Evolutionary conservation across 148 eudicot genomes (phyloP), one percentile per base, ranked within the genome.

Genomic region (Mesembryanthemum crystallinum): DNA sequence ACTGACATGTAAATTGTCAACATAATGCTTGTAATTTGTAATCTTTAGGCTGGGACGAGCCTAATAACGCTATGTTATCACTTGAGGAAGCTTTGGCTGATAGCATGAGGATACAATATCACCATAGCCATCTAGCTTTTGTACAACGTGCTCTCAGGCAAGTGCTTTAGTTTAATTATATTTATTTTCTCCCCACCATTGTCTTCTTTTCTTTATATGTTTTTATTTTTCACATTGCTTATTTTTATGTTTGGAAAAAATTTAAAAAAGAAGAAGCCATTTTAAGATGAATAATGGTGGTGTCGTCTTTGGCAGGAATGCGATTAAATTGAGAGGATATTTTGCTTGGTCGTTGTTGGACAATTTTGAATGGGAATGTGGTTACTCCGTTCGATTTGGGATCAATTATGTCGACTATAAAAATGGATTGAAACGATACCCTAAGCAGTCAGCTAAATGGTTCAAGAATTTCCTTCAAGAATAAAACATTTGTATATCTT

Each of bases 311-410:
- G 60, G 28, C 77, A 78, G 87, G 82, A 25, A 73, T 54, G 82
- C 55, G 4, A 83, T 82, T 8, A 76, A 73, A 11, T 24, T 82
- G 33, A 82, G 30, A 79, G 85, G 85, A 33, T 82, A 82, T 72
- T 79, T 85, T 71, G 85, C 87, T 4, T 84, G 87, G 85, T 76
- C 87, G 17, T 71, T 85, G 62, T 32, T 82, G 66, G 87, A 85
- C 85, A 79, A 85, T 69, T 82, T 79, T 54, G 85, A 85, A 52
- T 82, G 81, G 85, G 18, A 11, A 42, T 0, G 30, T 10, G 87
- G 85, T 18, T 84, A 76, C 39, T 82, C 81, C 7, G 71, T 69
- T 30, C 81, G 87, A n/a, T 84, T 81, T 73, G 87, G 87, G 18
- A 72, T 82, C 32, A 59, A 62, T 55, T 84, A 67, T 27, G 81